phyloP scores from a whole-genome alignment of 495 filamentous ascomycete species.

The Barbatosphaeria neglecta region DNA sequence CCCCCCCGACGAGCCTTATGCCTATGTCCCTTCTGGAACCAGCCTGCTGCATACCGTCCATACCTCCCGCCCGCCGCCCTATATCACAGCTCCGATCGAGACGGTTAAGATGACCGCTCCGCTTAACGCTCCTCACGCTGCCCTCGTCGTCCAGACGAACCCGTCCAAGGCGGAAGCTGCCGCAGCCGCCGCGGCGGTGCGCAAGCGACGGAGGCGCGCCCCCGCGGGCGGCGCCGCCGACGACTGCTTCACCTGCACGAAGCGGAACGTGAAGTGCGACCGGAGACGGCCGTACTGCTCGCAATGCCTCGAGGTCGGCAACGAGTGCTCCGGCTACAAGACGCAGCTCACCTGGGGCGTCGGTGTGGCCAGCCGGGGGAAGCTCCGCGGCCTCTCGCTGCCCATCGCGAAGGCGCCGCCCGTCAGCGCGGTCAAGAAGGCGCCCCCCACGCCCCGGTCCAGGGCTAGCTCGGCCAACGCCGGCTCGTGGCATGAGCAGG shows the following conservation, averaged over 20 bases:
- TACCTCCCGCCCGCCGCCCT: slow-evolving; percentile 5
- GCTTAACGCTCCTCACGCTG: no score
- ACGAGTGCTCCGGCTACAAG: slow-evolving; percentile 94
- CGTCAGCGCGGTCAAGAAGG: slow-evolving; percentile 37
- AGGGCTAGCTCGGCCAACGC: slow-evolving; percentile 26
- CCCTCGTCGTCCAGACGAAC: slow-evolving; percentile 21
- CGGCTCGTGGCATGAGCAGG: slow-evolving; percentile 24
- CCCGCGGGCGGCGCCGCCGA: slow-evolving; percentile 82
- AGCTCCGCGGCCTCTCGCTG: slow-evolving; percentile 77
- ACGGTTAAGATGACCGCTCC: slow-evolving; percentile 30
- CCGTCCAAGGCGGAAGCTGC: slow-evolving; percentile 27
- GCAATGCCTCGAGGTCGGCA: slow-evolving; percentile 81
- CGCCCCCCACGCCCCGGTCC: slow-evolving; percentile 19
- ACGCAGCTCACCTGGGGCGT: slow-evolving; percentile 97
- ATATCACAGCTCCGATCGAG: background rate
- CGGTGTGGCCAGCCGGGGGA: slow-evolving; percentile 91
- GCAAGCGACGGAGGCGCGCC: slow-evolving; percentile 80
- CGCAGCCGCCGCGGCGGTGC: slow-evolving; percentile 35
- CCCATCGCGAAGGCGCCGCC: slow-evolving; percentile 69
- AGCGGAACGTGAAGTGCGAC: slow-evolving; percentile 75
- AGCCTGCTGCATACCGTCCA: slow-evolving; percentile 11
- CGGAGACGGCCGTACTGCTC: slow-evolving; percentile 89
- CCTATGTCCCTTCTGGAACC: slow-evolving; percentile 14
- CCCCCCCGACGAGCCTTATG: slow-evolving; percentile 10
- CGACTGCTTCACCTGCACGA: slow-evolving; percentile 91